Base-by-base conservation (phyloP, 179 eudicot genomes). In the Gypsophila paniculata region DNA sequence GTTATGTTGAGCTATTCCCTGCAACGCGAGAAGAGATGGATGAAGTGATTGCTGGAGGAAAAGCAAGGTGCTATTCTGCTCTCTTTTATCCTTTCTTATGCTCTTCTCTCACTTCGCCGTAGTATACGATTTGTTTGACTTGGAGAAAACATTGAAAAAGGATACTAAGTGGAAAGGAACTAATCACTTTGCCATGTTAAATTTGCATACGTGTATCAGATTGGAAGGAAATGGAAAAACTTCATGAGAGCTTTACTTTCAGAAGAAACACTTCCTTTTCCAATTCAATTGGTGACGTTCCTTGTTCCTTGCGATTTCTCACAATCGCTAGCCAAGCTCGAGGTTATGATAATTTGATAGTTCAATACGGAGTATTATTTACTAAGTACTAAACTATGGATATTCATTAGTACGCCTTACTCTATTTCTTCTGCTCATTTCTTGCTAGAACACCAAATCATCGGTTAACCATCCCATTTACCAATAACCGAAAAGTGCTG, bases 1-100 rank as follows among this genome's bases (percentile, higher is more conserved):
- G 98, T 48, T 93, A 93, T 72, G 76, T 93, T 48, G 98, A 93
- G 86, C 86, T 93, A 67, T 93, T 93, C 76, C 93, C 98, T 69
- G 88, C 97, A 21, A 60, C 90, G 10, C 82, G 65, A 23, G 88
- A 88, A 78, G 96, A 93, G 79, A 84, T 90, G 93, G 89, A 86
- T 53, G 93, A 90, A 79, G 96, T 97, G 58, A 73, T 84, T 81
- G 79, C 88, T 32, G 85, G 72, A 84, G 91, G 96, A 84, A 71
- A 70, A 84, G 91, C 93, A 84, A 71, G 97, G 98, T 93, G 60
- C 51, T 19, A 48, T 60, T 58, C 75, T 92, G 83, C 70, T 42
- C 36, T 67, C 17, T 23, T 32, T 72, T 67, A 65, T 64, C 23
- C 14, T 65, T 26, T 44, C 23, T 65, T 58, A 42, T 11, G 13